Percentiles rank a stretch among this genome's conserved stretches.
These are phyloP conservation scores for Coleophoma crateriformis DNA, from an alignment of 2,329 filamentous ascomycete species.

Conservation along the genomic window DNA sequence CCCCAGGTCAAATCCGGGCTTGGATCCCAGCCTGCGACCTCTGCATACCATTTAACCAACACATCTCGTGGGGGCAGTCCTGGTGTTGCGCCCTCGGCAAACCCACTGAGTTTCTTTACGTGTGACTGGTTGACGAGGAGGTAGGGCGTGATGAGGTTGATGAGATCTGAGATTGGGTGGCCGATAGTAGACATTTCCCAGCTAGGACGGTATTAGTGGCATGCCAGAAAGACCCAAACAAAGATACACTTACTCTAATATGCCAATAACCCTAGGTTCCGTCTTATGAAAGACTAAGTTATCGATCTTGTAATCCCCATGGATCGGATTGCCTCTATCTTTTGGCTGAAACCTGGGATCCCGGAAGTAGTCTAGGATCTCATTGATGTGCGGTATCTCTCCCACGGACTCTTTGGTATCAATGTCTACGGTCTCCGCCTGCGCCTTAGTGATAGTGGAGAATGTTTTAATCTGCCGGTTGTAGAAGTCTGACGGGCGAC, in stretches of 20 bases:
- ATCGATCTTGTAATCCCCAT: constrained; percentile 96
- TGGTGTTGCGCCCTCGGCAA: constrained; percentile 43
- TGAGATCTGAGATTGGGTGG: constrained; percentile 88
- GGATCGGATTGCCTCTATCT: constrained; percentile 75
- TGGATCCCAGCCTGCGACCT: constrained; percentile 68
- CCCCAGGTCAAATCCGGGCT: constrained; percentile 56
- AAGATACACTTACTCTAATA: constrained; percentile 63
- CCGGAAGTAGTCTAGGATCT: constrained; percentile 73
- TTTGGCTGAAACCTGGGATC: constrained; percentile 64
- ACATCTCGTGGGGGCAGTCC: constrained; percentile 47
- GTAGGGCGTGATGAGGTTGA: constrained; percentile 64
- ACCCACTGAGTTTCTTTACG: constrained; percentile 28
- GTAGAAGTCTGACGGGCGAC: constrained; percentile 74
- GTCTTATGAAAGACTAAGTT: constrained; percentile 88
- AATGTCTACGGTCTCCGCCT: constrained; percentile 69
- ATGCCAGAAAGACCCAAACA: no score
- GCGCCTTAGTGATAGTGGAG: constrained; percentile 68
- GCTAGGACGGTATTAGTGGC: constrained; percentile 27
- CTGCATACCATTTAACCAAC: constrained; percentile 60
- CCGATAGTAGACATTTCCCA: constrained; percentile 99
- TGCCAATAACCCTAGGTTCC: constrained; percentile 81
- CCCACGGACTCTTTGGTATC: constrained; percentile 76
- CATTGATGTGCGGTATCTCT: constrained; percentile 75
- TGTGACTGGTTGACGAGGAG: constrained; percentile 17
- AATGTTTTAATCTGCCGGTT: constrained; percentile 81